Evolutionary conservation across 1,284 basidiomycete genomes (phyloP).

Genomic region (Ganoderma boninense): DNA sequence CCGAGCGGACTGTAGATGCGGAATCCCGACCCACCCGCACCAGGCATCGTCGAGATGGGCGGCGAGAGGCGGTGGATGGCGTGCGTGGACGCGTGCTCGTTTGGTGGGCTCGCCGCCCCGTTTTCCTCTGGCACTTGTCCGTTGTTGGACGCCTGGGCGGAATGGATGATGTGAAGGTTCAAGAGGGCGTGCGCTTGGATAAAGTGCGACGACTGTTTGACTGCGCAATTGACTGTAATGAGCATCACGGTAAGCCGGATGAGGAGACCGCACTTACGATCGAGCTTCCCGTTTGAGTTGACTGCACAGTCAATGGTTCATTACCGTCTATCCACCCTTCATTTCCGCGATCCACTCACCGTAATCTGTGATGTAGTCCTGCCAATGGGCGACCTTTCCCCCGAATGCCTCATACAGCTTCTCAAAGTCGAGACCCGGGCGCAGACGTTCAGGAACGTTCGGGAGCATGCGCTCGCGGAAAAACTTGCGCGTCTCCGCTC

Average conservation of each 20-base stretch:
- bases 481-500: conserved; percentile 69
- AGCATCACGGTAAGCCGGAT: conserved; percentile 12
- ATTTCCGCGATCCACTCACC: conserved; percentile 43
- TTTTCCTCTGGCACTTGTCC: conserved; percentile 29
- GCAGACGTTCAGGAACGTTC: conserved; percentile 65
- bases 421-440: conserved; percentile 69
- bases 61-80: conserved; percentile 53
- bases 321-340: conserved; percentile 3
- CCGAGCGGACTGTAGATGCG: conserved; percentile 67
- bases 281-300: conserved; percentile 45
- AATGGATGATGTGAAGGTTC: conserved; percentile 80
- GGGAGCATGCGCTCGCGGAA: conserved; percentile 70
- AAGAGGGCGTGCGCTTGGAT: conserved; percentile 78
- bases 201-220: conserved; percentile 78
- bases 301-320: conserved; percentile 33
- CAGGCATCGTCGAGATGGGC: conserved; percentile 24
- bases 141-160: conserved; percentile 59
- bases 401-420: conserved; percentile 79
- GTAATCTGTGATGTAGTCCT: conserved; percentile 79
- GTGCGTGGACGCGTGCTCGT: conserved; percentile 54
- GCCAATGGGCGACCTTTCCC: conserved; percentile 83
- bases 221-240: conserved; percentile 43
- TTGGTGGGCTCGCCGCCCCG: conserved; percentile 24
- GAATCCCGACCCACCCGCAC: conserved; percentile 53
- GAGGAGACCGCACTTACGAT: conserved; percentile 46